These are phyloP conservation scores for Hyaloscypha finlandica DNA, from an alignment of 495 filamentous ascomycete genomes.

Conservation along the genomic window DNA sequence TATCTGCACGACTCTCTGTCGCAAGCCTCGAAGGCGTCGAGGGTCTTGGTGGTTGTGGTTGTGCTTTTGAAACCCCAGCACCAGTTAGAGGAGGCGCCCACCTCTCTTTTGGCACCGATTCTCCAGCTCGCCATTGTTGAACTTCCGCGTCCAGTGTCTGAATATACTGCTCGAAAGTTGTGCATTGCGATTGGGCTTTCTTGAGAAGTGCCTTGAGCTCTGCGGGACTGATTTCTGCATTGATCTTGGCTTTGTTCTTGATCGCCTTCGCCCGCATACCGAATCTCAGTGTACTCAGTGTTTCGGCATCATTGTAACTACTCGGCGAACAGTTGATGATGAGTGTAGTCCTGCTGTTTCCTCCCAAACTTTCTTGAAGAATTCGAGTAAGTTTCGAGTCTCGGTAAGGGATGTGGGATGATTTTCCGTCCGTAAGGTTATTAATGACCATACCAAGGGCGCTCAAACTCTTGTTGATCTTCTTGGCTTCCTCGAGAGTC, in stretches of 20 bases:
- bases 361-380: conserved; percentile 92
- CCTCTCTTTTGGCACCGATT: conserved; percentile 83
- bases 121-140: conserved; percentile 81
- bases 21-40: conserved; percentile 82
- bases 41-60: conserved; percentile 63
- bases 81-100: conserved; percentile 66
- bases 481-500: conserved; percentile 97
- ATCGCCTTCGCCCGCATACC: conserved; percentile 97
- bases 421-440: conserved; percentile 95
- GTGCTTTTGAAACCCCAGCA: conserved; percentile 55
- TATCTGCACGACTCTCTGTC: conserved; percentile 79
- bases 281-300: conserved; percentile 88
- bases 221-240: conserved; percentile 91
- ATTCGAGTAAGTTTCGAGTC: conserved; percentile 98
- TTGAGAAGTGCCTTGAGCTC: conserved; percentile 90
- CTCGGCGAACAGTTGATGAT: conserved; percentile 99
- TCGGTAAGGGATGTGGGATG: conserved; percentile 94
- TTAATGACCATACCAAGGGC: conserved; percentile 99
- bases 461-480: conserved; percentile 99
- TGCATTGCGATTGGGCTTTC: conserved; percentile 88
- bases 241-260: conserved; percentile 99
- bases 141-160: conserved; percentile 84
- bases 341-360: conserved; percentile 94
- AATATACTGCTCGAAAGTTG: conserved; percentile 85
- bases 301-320: conserved; percentile 97